Evolutionary conservation across 768 basidiomycete species (phyloP).

Genomic region (Cystofilobasidium capitatum): DNA sequence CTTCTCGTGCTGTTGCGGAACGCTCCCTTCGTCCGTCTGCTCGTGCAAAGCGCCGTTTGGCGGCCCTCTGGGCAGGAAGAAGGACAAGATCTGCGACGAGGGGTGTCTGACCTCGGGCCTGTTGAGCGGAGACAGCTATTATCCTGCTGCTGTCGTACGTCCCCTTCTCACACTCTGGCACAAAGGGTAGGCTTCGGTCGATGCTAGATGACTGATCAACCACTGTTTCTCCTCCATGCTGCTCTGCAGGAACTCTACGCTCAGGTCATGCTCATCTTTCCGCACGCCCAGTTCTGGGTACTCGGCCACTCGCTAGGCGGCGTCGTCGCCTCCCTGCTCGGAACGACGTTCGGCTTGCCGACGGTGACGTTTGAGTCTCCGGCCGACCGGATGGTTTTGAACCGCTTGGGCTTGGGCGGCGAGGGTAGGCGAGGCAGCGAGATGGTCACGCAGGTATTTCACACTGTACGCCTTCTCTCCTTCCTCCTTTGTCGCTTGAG

Average conservation of each 20-base stretch:
- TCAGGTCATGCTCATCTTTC: background rate
- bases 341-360: constrained; percentile 17
- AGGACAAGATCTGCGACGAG: constrained; percentile 11
- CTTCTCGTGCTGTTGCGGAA: constrained; percentile 20
- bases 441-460: constrained; percentile 15
- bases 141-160: constrained; percentile 12
- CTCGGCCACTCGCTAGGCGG: constrained; percentile 23
- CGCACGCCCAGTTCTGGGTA: constrained; percentile 18
- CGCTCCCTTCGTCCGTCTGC: background rate
- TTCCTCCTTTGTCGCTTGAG: background rate
- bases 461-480: no score
- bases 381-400: constrained; percentile 8
- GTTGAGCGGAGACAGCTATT: constrained; percentile 12
- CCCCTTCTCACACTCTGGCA: background rate
- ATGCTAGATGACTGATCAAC: background rate
- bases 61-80: background rate
- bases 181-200: background rate
- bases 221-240: background rate
- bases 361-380: constrained; percentile 18
- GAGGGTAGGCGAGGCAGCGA: background rate
- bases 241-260: constrained; percentile 5
- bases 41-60: background rate
- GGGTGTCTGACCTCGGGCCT: constrained; percentile 1
- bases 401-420: constrained; percentile 4
- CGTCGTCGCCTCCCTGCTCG: constrained; percentile 17